Evolutionary conservation across 345 rosid species (phyloP), one percentile per base, ranked within the genome.

Genomic region (Iberis pinnata): DNA sequence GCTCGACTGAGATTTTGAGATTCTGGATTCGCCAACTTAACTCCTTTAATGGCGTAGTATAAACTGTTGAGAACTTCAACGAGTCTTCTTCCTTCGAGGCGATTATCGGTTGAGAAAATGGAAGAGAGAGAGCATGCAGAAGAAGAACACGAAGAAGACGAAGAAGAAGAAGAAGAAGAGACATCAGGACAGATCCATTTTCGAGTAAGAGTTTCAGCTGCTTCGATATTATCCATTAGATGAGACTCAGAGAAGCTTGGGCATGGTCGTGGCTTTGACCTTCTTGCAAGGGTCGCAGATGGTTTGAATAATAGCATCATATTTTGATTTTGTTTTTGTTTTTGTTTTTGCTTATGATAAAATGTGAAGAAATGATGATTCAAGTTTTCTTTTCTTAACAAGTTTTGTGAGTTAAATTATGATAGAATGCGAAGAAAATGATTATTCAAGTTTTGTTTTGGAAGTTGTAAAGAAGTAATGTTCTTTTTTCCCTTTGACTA

Each of bases 41-140:
- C 80, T 49, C 71, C 72, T 22, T 74, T 78, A 76, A 85, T 92
- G 1, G 88, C 85, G 46, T 75, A 51, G 43, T 81, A 96, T 12
- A 90, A 61, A 33, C 69, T 63, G 12, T 55, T 63, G 36, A 85
- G 52, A 29, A 76, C 65, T 4, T 48, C 68, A 7, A 92, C 40
- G 61, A 74, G 83, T 20, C 58, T 78, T 25, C 74, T 75, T 12
- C 88, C 86, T 53, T 85, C 84, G 0, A 17, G 29, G 9, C 84
- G 83, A 33, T 72, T 53, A 7, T 60, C 59, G 4, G 53, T 12
- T n/a, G 78, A 59, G 73, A 88, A 84, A 26, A 80, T 57, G n/a
- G 70, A 61, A 11, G 49, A 35, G n/a, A 48, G 46, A 20, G 67
- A 56, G 56, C 72, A 69, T 1, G 58, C 8, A 29, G 33, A 10